These are phyloP conservation scores for Tagetes erecta DNA, from an alignment of 129 eudicot genomes.

Conservation along the genomic window DNA sequence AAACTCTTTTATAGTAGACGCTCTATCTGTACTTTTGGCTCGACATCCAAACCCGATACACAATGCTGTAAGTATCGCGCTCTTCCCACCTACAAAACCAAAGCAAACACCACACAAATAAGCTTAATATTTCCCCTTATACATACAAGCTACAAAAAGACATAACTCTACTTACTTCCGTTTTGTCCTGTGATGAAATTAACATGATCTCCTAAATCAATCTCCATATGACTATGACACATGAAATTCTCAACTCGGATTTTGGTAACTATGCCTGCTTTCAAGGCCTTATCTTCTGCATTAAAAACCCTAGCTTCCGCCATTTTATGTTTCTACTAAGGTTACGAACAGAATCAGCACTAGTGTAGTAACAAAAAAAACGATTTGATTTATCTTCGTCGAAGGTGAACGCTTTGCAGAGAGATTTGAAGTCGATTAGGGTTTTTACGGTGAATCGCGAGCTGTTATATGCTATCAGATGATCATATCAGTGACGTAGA, in stretches of 20 bases:
- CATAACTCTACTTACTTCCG: conserved; percentile 60
- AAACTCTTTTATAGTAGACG: conserved; percentile 77
- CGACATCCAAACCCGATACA: conserved; percentile 93
- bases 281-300: conserved; percentile 29
- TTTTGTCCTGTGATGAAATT: conserved; percentile 98
- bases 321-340: conserved; percentile 22
- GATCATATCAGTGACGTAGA: background rate
- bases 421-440: background rate
- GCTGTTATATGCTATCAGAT: background rate
- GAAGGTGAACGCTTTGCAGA: background rate
- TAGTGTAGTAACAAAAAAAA: background rate
- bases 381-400: background rate
- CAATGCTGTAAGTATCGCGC: conserved; percentile 91
- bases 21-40: conserved; percentile 90
- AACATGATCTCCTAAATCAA: conserved; percentile 63
- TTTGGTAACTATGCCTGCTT: conserved; percentile 65
- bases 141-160: background rate
- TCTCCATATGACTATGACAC: conserved; percentile 82
- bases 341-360: background rate
- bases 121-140: background rate
- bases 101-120: conserved; percentile 2
- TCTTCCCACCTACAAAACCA: conserved; percentile 74
- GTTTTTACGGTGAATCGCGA: background rate
- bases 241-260: conserved; percentile 79
- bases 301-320: conserved; percentile 52